phyloP scores from a whole-genome alignment of 306 rosid genomes.

The Sindora glabra region DNA sequence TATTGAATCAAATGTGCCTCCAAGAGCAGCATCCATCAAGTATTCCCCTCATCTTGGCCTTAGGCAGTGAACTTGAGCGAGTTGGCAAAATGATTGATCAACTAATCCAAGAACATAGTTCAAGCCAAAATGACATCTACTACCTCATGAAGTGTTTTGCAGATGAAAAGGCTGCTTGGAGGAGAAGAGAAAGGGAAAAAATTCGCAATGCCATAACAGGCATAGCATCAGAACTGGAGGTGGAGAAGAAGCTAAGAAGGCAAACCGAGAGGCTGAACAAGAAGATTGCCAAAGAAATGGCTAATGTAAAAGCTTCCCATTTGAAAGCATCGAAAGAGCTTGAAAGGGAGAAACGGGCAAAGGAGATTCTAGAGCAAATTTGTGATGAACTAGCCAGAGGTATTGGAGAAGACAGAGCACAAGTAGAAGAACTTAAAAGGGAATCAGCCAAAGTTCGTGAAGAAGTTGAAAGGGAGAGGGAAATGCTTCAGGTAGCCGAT shows the following conservation, averaged over 20 bases:
- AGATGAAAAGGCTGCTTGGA: constrained; percentile 77
- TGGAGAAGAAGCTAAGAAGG: constrained; percentile 73
- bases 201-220: constrained; percentile 41
- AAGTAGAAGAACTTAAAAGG: constrained; percentile 71
- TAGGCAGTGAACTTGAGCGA: constrained; percentile 60
- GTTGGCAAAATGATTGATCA: constrained; percentile 52
- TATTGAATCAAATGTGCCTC: constrained; percentile 50
- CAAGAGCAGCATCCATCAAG: constrained; percentile 47
- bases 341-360: constrained; percentile 78
- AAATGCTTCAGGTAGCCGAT: constrained; percentile 91
- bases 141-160: constrained; percentile 45
- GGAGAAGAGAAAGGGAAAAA: constrained; percentile 59
- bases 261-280: constrained; percentile 77
- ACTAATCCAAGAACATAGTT: constrained; percentile 42
- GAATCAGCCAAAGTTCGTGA: constrained; percentile 62
- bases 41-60: constrained; percentile 46
- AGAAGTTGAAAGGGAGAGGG: constrained; percentile 85
- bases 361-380: constrained; percentile 71
- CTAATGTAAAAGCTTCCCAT: constrained; percentile 42
- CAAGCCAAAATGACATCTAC: constrained; percentile 40
- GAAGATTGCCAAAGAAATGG: constrained; percentile 75
- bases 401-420: constrained; percentile 75
- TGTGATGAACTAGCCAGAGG: constrained; percentile 79
- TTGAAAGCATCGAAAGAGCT: constrained; percentile 52
- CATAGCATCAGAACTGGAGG: constrained; percentile 57